These are phyloP conservation scores for Prunus yedoensis DNA, from an alignment of 331 rosid genomes.

Conservation along the genomic window DNA sequence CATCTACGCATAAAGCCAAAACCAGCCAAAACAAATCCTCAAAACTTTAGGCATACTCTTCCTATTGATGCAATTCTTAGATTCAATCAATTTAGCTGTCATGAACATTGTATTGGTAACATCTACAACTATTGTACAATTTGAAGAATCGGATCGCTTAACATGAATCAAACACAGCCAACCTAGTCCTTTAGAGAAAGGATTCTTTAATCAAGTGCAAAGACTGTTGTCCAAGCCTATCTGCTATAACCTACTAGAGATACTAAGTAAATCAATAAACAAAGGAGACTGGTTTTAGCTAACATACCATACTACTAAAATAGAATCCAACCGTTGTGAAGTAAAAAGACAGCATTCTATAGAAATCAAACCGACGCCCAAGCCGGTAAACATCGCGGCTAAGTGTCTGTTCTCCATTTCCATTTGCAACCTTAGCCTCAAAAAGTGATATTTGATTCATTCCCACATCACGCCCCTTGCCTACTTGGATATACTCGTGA, in stretches of 20 bases:
- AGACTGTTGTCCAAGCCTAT: neutral
- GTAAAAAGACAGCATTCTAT: constrained; percentile 92
- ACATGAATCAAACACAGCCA: neutral
- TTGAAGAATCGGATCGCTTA: neutral
- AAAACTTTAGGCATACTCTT: neutral
- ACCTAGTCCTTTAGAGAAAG: constrained; percentile 10
- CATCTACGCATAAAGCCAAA: neutral
- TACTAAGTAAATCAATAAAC: neutral
- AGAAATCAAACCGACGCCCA: constrained; percentile 92
- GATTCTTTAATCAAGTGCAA: neutral
- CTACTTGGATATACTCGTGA: constrained; percentile 97
- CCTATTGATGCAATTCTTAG: neutral
- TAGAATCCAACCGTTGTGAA: constrained; percentile 99
- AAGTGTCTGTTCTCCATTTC: constrained; percentile 98
- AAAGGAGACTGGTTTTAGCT: constrained; percentile 14
- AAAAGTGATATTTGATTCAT: constrained; percentile 92
- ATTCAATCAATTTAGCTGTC: neutral
- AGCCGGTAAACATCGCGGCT: constrained; percentile 98
- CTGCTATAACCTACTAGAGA: neutral
- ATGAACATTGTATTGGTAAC: neutral
- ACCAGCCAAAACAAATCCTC: neutral
- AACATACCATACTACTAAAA: constrained; percentile 89
- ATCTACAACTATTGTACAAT: neutral
- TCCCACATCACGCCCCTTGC: constrained; percentile 97
- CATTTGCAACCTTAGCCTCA: constrained; percentile 97